phyloP scores from a whole-genome alignment of 495 filamentous ascomycete genomes.

The Daldinia caldariorum region DNA sequence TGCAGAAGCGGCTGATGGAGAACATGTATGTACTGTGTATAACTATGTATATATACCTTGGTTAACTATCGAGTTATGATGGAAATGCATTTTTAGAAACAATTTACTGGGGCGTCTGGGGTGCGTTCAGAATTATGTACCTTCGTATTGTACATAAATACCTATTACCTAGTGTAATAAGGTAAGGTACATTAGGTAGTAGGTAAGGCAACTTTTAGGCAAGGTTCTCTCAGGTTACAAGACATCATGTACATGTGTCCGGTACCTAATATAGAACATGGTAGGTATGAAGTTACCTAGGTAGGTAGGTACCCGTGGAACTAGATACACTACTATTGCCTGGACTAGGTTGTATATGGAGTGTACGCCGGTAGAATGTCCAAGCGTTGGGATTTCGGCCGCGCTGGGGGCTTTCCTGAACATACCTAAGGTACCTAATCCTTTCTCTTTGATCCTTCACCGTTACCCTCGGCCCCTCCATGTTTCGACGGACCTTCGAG shows the following conservation, averaged over 20 bases:
- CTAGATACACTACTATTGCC: too few species aligned
- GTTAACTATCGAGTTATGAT: background rate
- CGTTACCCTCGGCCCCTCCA: slow-evolving; percentile 34
- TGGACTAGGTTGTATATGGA: too few species aligned
- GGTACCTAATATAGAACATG: too few species aligned
- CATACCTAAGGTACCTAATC: too few species aligned
- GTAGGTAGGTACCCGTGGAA: too few species aligned
- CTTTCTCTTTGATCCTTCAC: slow-evolving; percentile 26
- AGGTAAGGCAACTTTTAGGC: too few species aligned
- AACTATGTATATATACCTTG: slow-evolving; percentile 5
- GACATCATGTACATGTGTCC: too few species aligned
- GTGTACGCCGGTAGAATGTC: background rate
- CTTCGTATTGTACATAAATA: too few species aligned
- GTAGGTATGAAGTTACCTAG: too few species aligned
- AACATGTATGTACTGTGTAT: slow-evolving; percentile 6
- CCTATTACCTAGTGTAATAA: too few species aligned
- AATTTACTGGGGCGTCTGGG: slow-evolving; percentile 27
- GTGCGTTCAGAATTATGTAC: slow-evolving; percentile 13
- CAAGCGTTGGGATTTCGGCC: background rate
- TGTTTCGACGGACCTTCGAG: slow-evolving; percentile 42
- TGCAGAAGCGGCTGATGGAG: slow-evolving; percentile 5
- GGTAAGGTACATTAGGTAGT: too few species aligned
- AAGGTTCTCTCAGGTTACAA: too few species aligned
- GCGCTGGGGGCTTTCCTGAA: slow-evolving; percentile 7
- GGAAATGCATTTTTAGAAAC: slow-evolving; percentile 37